Conservation (phyloP, 2,329 filamentous ascomycete genomes). For the Aspergillus chevalieri region DNA sequence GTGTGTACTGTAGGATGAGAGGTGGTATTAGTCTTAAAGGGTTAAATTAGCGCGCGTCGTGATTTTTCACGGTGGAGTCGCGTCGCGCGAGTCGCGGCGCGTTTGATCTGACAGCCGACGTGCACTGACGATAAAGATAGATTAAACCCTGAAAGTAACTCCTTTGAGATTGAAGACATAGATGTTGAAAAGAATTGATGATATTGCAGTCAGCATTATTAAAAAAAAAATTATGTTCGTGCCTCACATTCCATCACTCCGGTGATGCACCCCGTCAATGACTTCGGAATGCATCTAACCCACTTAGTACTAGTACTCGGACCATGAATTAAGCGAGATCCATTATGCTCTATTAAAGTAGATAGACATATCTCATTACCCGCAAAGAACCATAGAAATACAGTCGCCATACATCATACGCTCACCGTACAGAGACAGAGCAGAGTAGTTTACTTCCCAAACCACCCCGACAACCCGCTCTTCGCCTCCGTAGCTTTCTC, state of each 20-base stretch:
- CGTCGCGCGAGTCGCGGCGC: conserved; percentile 8
- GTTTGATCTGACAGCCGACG: conserved; percentile 11
- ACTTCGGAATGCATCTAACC: background rate
- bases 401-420: background rate
- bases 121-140: background rate
- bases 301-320: too few species aligned
- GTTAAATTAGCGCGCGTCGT: background rate
- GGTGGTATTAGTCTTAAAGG: background rate
- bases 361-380: background rate
- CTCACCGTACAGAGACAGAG: background rate
- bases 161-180: background rate
- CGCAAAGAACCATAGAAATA: background rate
- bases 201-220: background rate
- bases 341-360: background rate
- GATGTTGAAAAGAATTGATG: background rate
- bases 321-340: background rate
- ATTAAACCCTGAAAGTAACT: too few species aligned
- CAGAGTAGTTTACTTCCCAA: conserved; percentile 49
- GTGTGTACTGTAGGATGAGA: background rate
- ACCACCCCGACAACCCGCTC: conserved; percentile 78
- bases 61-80: conserved; percentile 4
- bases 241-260: conserved; percentile 2
- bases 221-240: background rate
- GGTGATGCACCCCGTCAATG: background rate
- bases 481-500: conserved; percentile 74